Base-by-base conservation (phyloP, 495 filamentous ascomycete genomes). In the Trichocladium uniseriatum region DNA sequence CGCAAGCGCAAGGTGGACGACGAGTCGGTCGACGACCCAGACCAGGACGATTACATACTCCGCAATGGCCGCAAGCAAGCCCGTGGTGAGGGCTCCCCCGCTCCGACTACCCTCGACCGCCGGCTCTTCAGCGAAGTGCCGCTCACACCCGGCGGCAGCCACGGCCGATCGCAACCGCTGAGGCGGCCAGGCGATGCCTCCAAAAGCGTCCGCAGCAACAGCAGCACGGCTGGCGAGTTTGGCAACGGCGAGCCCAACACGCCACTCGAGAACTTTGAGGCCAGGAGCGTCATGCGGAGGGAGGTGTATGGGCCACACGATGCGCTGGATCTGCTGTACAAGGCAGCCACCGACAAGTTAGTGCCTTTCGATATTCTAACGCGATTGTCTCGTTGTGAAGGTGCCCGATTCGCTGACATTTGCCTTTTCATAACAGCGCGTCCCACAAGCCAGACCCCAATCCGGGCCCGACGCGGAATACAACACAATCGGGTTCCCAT, bases 1-100 rank as follows among this genome's bases (percentile, higher is more conserved):
- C 79, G 92, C 55, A 97, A 96, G 80, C 77, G 87, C 58, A 94
- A 94, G 71, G 72, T 75, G 43, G 84, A 89, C 49, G 81, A 77
- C 21, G 70, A 69, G n/a, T 65, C 63, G 34, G 65, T 77, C 48
- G 71, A 79, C 31, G 70, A 75, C n/a, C 65, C 60, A 27, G 73
- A 80, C 48, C 67, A 57, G 44, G 77, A 71, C 42, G 76, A 79
- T 15, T 79, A 78, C 58, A 74, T 72, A 28, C 49, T 74, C 29
- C 69, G 75, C 39, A 79, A 80, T 60, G 72, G 71, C 24, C 70
- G 78, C 31, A 78, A 78, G 61, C 69, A 71, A 53, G 45, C 66
- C 14, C 69, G 74, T 45, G 52, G 57, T 45, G 61, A 27, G 24
- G 24, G 8, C 24, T 27, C 24, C 4, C 24, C 58, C 49, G 71